Base-by-base conservation (phyloP, 1,139 yeast genomes). In the Kazachstania sp. region DNA sequence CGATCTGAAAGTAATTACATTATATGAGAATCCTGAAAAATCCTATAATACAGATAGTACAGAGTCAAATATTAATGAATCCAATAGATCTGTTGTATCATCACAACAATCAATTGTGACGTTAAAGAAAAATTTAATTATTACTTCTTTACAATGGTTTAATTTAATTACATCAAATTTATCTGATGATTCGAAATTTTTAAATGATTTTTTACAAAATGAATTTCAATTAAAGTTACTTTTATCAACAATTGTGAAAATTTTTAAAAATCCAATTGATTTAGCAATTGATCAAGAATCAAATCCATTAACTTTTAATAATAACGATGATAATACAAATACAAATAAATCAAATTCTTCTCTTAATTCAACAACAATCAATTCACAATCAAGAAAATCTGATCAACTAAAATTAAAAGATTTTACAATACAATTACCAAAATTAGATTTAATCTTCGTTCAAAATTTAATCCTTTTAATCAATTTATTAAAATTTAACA, bases 401-500 rank as follows among this genome's bases (percentile, higher is more conserved):
- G 19, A 16, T 26, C 19, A 37, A 4, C 31, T 39, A 11, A 31
- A 38, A 37, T 40, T 29, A 8, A 29, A 29, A 12, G 42, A 39
- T 19, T 29, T 39, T 8, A 39, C 42, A 13, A 29, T 30, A n/a
- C 39, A 50, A 12, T 42, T 57, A 41, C 69, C 67, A 3, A 66
- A 64, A 11, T 71, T 81, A 1, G 72, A 81, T 0, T 56, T 72
- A 1, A 74, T 84, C 79, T 63, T 78, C 3, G 63, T 68, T 2
- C 92, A 85, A 56, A 61, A 77, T 20, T 62, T 79, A 3, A 73
- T 84, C 65, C 61, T 90, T 8, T 59, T 84, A 19, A 86, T 95
- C 86, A 95, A 86, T 58, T 65, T 87, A 45, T 68, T 79, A 37
- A 94, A 86, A 61, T 81, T 88, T 55, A 90, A 90, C 64, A 70